phyloP scores from a whole-genome alignment of 805 yeast genomes.

The Wickerhamomyces ciferrii region DNA sequence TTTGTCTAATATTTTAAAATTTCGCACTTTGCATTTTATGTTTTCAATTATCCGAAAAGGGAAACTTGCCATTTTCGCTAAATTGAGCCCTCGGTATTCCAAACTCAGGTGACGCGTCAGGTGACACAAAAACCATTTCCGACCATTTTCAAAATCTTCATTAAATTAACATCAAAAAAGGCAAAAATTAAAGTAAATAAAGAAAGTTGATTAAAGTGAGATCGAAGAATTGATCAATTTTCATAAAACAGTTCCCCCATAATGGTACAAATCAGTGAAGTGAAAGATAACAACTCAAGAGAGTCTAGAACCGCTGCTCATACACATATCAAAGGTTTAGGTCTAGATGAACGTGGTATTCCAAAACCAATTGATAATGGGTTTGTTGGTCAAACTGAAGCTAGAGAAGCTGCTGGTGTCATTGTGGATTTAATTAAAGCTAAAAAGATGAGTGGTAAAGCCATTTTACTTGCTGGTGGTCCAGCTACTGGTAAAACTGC shows the following conservation, averaged over 20 bases:
- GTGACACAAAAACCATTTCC: not conserved
- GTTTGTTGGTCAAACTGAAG: constrained; percentile 64
- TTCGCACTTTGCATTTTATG: constrained; percentile 3
- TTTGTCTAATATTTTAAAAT: not conserved
- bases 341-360: constrained; percentile 82
- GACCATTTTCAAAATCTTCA: not conserved
- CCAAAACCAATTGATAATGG: constrained; percentile 89
- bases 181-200: too few species aligned
- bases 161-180: not conserved
- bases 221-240: not conserved
- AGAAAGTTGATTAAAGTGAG: too few species aligned
- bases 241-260: constrained; percentile 1
- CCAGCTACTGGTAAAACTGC: constrained; percentile 99
- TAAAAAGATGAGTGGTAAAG: constrained; percentile 91
- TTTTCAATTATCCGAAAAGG: constrained; percentile 19
- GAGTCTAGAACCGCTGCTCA: constrained; percentile 88
- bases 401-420: constrained; percentile 91
- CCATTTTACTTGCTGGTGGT: constrained; percentile 93
- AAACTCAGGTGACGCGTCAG: not conserved
- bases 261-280: constrained; percentile 82
- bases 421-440: constrained; percentile 90
- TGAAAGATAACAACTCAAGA: constrained; percentile 46
- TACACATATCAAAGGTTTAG: constrained; percentile 93
- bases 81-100: constrained; percentile 2
- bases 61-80: constrained; percentile 11